Evolutionary conservation across 2,329 filamentous ascomycete species (phyloP), one percentile per base, ranked within the genome.

Genomic region (Eutypa lata): DNA sequence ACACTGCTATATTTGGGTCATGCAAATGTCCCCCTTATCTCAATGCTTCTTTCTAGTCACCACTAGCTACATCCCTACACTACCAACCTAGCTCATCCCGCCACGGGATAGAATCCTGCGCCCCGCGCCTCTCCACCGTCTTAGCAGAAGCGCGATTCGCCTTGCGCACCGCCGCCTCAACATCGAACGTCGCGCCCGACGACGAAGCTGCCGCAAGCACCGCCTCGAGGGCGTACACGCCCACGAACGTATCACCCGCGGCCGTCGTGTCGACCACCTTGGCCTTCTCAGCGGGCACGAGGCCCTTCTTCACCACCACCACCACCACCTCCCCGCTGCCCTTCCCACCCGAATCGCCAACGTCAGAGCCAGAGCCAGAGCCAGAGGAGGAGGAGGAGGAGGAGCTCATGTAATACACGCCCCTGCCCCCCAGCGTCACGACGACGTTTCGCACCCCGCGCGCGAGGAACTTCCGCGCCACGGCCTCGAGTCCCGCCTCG

Each of bases 191-290:
- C 26, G 10, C 26, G 74, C 54, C 80, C 80, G 44, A 88, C 77
- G 53, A 81, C 76, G 33, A 84, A 81, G 13, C 53, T 55, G 13
- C 66, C 49, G 22, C 67, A 77, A 38, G 26, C 26, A 90, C 89
- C 28, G 88, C 80, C 53, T 85, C 82, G 24, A 94, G 82, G 2
- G 90, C 89, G 68, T 96, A 96, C 21, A 84, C 88, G 2, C 94
- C 93, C 5, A 95, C 90, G 73, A 97, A 97, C 0, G 93, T 97
- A 69, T 97, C 93, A 0, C 93, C 93, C 5, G 94, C 94, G 2
- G 89, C 93, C 7, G 93, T 97, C 1, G 93, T 97, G 69, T 97
- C 93, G 4, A 97, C 84, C 2, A 97, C 93, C 19, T 69, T 73
- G 3, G 90, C 87, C 70, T 88, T 87, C 56, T 82, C 78, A 0